phyloP scores from a whole-genome alignment of 176 grass and related monocot genomes.

The Luzula sylvatica region DNA sequence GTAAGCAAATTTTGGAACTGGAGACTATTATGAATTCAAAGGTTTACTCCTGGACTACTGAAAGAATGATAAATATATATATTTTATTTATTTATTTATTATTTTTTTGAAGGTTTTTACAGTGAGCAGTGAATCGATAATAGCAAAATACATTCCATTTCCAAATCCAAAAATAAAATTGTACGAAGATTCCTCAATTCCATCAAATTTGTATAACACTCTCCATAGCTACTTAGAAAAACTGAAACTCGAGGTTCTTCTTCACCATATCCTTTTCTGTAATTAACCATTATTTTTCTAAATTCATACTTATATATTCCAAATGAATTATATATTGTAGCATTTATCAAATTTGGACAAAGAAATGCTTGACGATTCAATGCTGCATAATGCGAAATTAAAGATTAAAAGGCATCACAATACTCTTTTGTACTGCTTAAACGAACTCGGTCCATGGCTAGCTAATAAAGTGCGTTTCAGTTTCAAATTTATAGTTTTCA shows the following conservation, averaged over 20 bases:
- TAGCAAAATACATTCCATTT: slow-evolving; percentile 53
- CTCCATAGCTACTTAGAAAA: slow-evolving; percentile 21
- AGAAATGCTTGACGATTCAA: slow-evolving; percentile 20
- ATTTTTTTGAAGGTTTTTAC: slow-evolving; percentile 65
- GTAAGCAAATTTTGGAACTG: slow-evolving; percentile 27
- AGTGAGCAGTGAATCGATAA: slow-evolving; percentile 40
- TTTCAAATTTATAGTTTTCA: slow-evolving; percentile 15
- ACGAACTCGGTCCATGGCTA: slow-evolving; percentile 51
- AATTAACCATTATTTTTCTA: background rate
- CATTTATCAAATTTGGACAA: slow-evolving; percentile 28
- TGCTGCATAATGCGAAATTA: slow-evolving; percentile 19
- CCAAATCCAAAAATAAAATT: slow-evolving; percentile 35
- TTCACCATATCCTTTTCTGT: slow-evolving; percentile 6
- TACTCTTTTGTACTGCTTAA: slow-evolving; percentile 42
- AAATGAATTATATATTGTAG: slow-evolving; percentile 33
- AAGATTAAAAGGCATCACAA: slow-evolving; percentile 31
- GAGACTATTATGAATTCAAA: slow-evolving; percentile 73
- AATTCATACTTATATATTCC: background rate
- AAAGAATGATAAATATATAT: too few species aligned
- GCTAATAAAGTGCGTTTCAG: slow-evolving; percentile 36
- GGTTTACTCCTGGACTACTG: too few species aligned
- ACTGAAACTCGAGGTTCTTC: slow-evolving; percentile 41
- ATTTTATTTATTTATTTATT: too few species aligned
- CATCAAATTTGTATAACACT: slow-evolving; percentile 5
- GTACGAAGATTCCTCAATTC: slow-evolving; percentile 33